Conservation (phyloP, 176 grass and related monocot species). For the Secale cereale region DNA sequence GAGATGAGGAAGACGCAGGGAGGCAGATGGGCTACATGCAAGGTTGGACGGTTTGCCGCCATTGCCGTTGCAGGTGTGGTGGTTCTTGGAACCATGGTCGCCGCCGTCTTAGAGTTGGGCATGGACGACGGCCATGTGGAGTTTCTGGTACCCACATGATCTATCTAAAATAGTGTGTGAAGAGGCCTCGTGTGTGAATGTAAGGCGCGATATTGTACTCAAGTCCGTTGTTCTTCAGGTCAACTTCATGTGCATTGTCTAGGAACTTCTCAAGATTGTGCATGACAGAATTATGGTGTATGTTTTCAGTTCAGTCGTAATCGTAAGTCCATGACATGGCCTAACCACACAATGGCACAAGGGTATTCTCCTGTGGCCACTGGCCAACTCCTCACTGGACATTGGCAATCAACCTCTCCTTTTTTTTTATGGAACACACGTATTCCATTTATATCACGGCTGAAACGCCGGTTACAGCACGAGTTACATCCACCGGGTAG, state of each 20-base stretch:
- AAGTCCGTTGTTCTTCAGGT: neutral
- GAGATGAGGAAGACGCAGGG: neutral
- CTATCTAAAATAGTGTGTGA: neutral
- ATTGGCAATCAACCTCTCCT: too few species aligned
- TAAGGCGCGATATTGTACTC: neutral
- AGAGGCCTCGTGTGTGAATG: too few species aligned
- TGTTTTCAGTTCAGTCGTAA: neutral
- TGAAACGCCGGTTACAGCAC: too few species aligned
- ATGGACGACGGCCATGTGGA: neutral
- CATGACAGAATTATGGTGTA: neutral
- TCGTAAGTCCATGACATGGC: neutral
- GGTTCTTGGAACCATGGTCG: neutral
- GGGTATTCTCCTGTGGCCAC: too few species aligned
- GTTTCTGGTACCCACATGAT: slow-evolving; percentile 36
- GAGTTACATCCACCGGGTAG: too few species aligned
- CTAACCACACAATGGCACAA: too few species aligned
- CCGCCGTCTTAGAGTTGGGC: neutral
- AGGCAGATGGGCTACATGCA: neutral
- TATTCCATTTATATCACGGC: too few species aligned
- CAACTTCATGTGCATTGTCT: neutral
- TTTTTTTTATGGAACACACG: too few species aligned
- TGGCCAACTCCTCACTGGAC: too few species aligned
- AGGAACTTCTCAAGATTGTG: neutral
- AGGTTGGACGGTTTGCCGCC: neutral
- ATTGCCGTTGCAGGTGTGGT: neutral